Evolutionary conservation across 176 grass and related monocot genomes (phyloP).

Genomic region (Secale cereale): DNA sequence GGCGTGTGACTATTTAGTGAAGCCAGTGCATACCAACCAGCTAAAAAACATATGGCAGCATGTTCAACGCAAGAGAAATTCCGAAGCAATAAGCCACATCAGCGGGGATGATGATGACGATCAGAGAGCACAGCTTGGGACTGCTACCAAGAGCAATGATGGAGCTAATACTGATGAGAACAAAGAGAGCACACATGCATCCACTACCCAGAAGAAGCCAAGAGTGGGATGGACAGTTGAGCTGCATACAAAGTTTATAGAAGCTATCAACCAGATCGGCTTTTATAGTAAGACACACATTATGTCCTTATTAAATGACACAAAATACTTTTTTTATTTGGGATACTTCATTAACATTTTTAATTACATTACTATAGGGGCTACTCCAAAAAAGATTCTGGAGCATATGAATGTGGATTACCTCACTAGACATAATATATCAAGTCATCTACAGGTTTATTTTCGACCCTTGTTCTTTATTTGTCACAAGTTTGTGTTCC

Average conservation of each 20-base stretch:
- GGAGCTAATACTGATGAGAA: conserved; percentile 13
- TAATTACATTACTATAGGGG: conserved; percentile 36
- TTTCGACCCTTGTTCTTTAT: conserved; percentile 3
- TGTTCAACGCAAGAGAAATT: conserved; percentile 22
- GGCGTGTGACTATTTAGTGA: conserved; percentile 55
- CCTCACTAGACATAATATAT: conserved; percentile 55
- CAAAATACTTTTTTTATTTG: background rate
- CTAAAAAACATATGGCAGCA: conserved; percentile 65
- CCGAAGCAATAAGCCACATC: background rate
- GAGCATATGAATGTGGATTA: conserved; percentile 56
- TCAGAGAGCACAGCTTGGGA: background rate
- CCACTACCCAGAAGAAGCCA: conserved; percentile 25
- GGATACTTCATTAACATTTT: background rate
- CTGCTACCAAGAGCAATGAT: conserved; percentile 2
- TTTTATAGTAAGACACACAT: conserved; percentile 39
- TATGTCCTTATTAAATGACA: background rate
- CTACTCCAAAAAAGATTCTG: conserved; percentile 64
- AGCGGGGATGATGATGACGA: background rate
- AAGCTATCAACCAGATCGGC: conserved; percentile 43
- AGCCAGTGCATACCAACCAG: conserved; percentile 42
- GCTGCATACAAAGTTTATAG: conserved; percentile 53
- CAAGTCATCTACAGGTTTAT: conserved; percentile 75
- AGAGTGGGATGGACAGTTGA: conserved; percentile 43
- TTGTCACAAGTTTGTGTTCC: background rate
- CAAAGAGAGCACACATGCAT: background rate